Conservation (phyloP, 2,329 filamentous ascomycete genomes). For the Emergomyces orientalis region DNA sequence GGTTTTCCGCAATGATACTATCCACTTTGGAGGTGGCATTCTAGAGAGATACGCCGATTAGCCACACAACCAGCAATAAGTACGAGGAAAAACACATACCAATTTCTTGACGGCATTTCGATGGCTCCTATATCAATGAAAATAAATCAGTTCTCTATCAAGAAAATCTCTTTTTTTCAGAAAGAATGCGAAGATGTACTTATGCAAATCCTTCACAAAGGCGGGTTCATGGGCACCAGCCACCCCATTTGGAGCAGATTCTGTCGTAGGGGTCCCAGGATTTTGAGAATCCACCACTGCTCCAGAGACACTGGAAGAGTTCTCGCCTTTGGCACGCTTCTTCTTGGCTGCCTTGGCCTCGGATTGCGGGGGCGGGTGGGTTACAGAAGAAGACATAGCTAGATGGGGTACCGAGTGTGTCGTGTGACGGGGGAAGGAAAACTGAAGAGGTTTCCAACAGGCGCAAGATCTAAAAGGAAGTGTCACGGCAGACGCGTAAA, state of each 20-base stretch:
- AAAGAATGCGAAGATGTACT: conserved; percentile 49
- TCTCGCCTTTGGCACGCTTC: conserved; percentile 44
- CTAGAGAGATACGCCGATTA: conserved; percentile 24
- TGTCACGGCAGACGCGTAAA: conserved; percentile 12
- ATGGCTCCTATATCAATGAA: conserved; percentile 56
- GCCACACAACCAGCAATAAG: background rate
- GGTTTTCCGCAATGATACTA: conserved; percentile 51
- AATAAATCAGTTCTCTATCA: conserved; percentile 13
- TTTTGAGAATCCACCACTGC: conserved; percentile 38
- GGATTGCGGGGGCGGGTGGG: conserved; percentile 54
- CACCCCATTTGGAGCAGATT: conserved; percentile 44
- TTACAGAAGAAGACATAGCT: conserved; percentile 54
- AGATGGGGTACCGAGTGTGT: conserved; percentile 11
- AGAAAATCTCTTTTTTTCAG: background rate
- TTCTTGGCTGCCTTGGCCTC: conserved; percentile 60
- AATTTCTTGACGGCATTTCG: conserved; percentile 93
- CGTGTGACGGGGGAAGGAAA: conserved; percentile 14
- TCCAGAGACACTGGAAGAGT: conserved; percentile 39
- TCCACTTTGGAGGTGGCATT: conserved; percentile 53
- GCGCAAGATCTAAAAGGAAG: conserved; percentile 1
- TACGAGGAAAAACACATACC: conserved; percentile 44
- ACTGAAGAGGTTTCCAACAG: background rate
- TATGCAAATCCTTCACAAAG: conserved; percentile 81
- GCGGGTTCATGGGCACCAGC: conserved; percentile 60
- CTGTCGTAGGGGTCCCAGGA: conserved; percentile 25